Conservation (phyloP, 495 filamentous ascomycete species). For the Neurospora intermedia region DNA sequence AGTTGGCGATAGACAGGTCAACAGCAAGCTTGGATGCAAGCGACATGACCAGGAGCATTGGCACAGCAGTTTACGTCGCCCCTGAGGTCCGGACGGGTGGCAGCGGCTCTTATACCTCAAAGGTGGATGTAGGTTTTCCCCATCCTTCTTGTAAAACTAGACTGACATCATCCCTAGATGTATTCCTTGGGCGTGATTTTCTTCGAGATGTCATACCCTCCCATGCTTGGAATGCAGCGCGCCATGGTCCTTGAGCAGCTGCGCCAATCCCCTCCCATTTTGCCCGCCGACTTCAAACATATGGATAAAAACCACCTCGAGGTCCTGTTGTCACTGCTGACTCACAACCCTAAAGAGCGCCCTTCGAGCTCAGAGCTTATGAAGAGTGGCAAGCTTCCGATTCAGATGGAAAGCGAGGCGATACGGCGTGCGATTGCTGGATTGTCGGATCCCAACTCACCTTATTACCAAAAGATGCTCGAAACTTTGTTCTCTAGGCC, state of each 20-base stretch:
- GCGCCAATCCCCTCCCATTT: constrained; percentile 51
- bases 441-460: constrained; percentile 69
- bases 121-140: constrained; percentile 64
- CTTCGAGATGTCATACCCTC: constrained; percentile 88
- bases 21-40: constrained; percentile 39
- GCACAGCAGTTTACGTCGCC: constrained; percentile 91
- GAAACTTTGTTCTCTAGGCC: constrained; percentile 64
- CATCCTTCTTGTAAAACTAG: neutral
- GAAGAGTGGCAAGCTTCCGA: constrained; percentile 74
- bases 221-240: constrained; percentile 81
- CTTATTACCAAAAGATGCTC: constrained; percentile 83
- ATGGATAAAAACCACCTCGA: constrained; percentile 59
- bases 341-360: constrained; percentile 66
- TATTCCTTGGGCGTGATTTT: constrained; percentile 95
- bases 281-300: constrained; percentile 68
- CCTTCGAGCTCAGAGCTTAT: constrained; percentile 81
- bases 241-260: constrained; percentile 62
- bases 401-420: constrained; percentile 86
- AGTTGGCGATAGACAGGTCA: constrained; percentile 57
- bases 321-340: constrained; percentile 72
- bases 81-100: constrained; percentile 73
- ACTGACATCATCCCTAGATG: constrained; percentile 49
- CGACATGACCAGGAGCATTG: constrained; percentile 72
- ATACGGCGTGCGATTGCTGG: constrained; percentile 72
- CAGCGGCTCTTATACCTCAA: constrained; percentile 72